phyloP scores from a whole-genome alignment of 106 monocot species.

The Phalaenopsis aphrodite region DNA sequence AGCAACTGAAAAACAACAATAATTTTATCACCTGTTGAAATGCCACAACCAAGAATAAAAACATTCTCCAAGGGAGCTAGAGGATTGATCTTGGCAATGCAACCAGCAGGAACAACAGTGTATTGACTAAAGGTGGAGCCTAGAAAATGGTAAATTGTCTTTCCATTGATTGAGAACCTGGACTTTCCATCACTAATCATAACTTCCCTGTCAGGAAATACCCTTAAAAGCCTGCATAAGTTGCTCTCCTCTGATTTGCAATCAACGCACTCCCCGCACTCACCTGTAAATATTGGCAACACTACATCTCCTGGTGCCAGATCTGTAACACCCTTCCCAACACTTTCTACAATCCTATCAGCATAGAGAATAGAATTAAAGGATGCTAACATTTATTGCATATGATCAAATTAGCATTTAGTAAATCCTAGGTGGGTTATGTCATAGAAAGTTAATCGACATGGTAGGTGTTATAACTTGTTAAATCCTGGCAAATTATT shows the following conservation, averaged over 20 bases:
- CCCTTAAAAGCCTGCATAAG: conserved; percentile 33
- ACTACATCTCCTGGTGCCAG: conserved; percentile 62
- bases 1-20: not conserved
- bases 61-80: conserved; percentile 35
- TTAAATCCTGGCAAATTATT: too few relatives aligned
- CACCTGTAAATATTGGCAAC: conserved; percentile 57
- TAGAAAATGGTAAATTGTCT: conserved; percentile 28
- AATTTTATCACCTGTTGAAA: conserved; percentile 26
- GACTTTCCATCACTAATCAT: conserved; percentile 32
- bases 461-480: too few relatives aligned
- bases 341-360: conserved; percentile 62
- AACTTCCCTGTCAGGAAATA: conserved; percentile 24
- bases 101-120: conserved; percentile 37
- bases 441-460: too few relatives aligned
- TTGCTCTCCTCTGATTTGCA: conserved; percentile 49
- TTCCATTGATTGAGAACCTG: conserved; percentile 36
- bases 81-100: conserved; percentile 34
- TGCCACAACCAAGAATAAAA: conserved; percentile 34
- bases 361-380: not conserved
- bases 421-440: too few relatives aligned
- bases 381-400: too few relatives aligned
- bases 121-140: conserved; percentile 46
- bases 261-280: conserved; percentile 53
- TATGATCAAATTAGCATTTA: too few relatives aligned
- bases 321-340: conserved; percentile 73